Percentiles rank a stretch among this genome's conserved stretches.
Conservation (phyloP, 345 rosid species). For the Angophora floribunda region DNA sequence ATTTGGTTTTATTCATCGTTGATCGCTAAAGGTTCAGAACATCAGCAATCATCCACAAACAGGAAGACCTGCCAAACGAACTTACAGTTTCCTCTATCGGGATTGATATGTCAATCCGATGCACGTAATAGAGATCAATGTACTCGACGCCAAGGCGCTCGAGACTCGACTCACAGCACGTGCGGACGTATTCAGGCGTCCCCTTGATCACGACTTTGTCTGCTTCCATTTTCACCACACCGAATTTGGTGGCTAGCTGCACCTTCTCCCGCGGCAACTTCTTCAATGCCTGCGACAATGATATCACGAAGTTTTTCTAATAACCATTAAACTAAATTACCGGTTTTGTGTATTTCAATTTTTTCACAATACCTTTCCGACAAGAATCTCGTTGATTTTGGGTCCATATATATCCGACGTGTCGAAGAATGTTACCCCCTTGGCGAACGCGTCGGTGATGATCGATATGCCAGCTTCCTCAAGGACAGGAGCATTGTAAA, state of each 20-base stretch:
- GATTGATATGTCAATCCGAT: neutral
- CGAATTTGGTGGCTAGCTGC: conserved; percentile 21
- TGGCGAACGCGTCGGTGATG: neutral
- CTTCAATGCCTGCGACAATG: conserved; percentile 7
- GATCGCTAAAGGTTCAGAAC: neutral
- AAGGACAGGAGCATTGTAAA: neutral
- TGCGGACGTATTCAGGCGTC: neutral
- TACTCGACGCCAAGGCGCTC: neutral
- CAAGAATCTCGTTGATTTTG: neutral
- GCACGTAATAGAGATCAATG: neutral
- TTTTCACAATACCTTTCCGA: neutral
- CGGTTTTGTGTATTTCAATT: neutral
- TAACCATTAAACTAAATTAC: neutral
- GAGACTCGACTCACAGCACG: neutral
- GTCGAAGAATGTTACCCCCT: conserved; percentile 7
- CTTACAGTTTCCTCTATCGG: neutral
- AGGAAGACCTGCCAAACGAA: neutral
- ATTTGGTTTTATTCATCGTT: neutral
- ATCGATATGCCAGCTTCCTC: neutral
- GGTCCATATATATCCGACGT: neutral
- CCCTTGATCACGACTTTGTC: neutral
- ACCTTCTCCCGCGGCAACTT: conserved; percentile 19
- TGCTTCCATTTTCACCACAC: neutral
- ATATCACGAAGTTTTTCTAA: neutral
- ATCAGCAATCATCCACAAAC: neutral